phyloP scores from a whole-genome alignment of 768 basidiomycete species.

The Lactarius trivialis region DNA sequence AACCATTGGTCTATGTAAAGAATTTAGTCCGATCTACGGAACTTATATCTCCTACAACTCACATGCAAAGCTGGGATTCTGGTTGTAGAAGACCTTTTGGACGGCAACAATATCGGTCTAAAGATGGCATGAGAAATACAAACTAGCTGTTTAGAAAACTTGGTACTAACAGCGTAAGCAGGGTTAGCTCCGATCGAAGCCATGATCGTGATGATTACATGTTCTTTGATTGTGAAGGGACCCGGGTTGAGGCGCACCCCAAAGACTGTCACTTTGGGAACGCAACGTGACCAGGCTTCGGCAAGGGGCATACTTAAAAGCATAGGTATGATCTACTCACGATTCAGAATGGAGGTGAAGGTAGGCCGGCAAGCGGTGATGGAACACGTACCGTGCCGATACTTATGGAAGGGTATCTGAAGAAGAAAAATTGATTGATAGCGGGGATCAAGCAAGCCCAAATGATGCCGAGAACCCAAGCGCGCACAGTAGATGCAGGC shows the following conservation, averaged over 20 bases:
- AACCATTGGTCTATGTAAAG: slow-evolving; percentile 31
- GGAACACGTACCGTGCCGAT: slow-evolving; percentile 8
- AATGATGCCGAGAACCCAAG: slow-evolving; percentile 33
- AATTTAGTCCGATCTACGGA: neutral
- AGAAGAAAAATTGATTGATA: slow-evolving; percentile 72
- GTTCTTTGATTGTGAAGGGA: slow-evolving; percentile 70
- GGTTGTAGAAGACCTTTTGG: slow-evolving; percentile 40
- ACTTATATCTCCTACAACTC: neutral
- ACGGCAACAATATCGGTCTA: slow-evolving; percentile 42
- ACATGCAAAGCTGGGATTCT: slow-evolving; percentile 34
- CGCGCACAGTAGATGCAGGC: slow-evolving; percentile 32
- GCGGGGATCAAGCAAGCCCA: slow-evolving; percentile 59
- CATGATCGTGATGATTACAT: slow-evolving; percentile 45
- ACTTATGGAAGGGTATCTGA: slow-evolving; percentile 49
- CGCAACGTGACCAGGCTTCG: slow-evolving; percentile 44
- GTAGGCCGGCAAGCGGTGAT: no score
- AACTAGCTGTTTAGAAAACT: neutral
- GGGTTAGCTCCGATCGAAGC: slow-evolving; percentile 31
- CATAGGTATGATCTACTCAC: slow-evolving; percentile 47
- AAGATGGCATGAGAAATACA: neutral
- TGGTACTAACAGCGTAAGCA: slow-evolving; percentile 30
- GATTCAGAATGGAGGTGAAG: neutral
- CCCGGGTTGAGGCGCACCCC: slow-evolving; percentile 56
- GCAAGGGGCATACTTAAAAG: slow-evolving; percentile 63
- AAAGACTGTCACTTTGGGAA: slow-evolving; percentile 49